phyloP scores from a whole-genome alignment of 1,139 yeast genomes.

The Suhomyces terraborum region DNA sequence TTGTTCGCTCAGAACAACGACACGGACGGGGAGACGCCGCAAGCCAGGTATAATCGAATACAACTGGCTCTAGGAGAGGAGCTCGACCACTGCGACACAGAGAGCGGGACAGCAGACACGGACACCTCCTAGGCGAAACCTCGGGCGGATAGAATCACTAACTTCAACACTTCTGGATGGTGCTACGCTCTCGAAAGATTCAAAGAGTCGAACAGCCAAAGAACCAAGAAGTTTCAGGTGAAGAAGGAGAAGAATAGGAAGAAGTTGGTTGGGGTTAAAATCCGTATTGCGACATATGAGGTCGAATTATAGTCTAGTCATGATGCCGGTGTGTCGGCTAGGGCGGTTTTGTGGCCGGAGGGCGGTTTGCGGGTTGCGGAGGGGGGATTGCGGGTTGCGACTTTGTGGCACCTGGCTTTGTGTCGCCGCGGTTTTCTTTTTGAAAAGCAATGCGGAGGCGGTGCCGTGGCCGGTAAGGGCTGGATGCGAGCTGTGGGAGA shows the following conservation, averaged over 20 bases:
- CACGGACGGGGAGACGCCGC: not conserved
- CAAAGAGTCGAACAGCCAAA: no score
- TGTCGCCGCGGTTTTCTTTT: slow-evolving; percentile 5
- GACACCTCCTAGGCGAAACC: not conserved
- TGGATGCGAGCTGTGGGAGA: not conserved
- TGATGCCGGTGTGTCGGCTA: slow-evolving; percentile 9
- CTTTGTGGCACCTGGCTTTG: no score
- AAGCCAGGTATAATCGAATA: slow-evolving; percentile 17
- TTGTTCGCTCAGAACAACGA: no score
- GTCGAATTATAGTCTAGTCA: not conserved
- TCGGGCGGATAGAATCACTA: slow-evolving; percentile 2
- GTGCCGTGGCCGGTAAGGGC: slow-evolving; percentile 1
- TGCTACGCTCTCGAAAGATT: no score
- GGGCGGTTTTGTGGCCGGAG: slow-evolving; percentile 6
- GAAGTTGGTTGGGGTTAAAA: no score
- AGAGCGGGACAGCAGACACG: not conserved
- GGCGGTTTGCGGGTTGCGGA: no score
- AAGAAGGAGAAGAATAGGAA: slow-evolving; percentile 4
- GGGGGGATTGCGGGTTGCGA: not conserved
- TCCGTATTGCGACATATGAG: not conserved
- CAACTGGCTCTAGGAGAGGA: slow-evolving; percentile 11
- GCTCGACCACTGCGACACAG: not conserved
- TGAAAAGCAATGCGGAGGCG: slow-evolving; percentile 10
- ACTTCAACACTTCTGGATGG: slow-evolving; percentile 10
- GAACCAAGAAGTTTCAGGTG: slow-evolving; percentile 10